phyloP scores from a whole-genome alignment of 352 stramenopile genomes.

The Phytopythium litorale region DNA sequence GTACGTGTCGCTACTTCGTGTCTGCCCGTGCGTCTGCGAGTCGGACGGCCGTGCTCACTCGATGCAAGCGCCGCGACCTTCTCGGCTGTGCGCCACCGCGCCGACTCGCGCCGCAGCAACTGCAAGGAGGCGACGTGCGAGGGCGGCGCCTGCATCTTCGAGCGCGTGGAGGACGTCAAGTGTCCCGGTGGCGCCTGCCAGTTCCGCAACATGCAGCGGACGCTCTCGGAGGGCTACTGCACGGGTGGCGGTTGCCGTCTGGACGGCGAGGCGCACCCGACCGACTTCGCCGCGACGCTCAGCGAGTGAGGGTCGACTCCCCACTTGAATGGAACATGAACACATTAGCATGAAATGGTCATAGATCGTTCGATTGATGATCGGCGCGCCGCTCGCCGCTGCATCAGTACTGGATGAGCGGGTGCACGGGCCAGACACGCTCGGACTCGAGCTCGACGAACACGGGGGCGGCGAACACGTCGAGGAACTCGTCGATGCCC shows the following conservation, averaged over 20 bases:
- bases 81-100: constrained; percentile 6
- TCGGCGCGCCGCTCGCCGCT: neutral
- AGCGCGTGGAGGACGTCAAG: constrained; percentile 22
- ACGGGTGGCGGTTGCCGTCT: constrained; percentile 44
- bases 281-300: constrained; percentile 31
- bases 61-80: constrained; percentile 26
- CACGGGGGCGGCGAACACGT: constrained; percentile 37
- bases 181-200: constrained; percentile 50
- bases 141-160: constrained; percentile 54
- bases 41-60: neutral
- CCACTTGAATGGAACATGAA: neutral
- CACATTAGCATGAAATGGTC: neutral
- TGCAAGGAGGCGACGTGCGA: constrained; percentile 46
- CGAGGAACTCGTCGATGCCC: constrained; percentile 51
- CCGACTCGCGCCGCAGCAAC: constrained; percentile 18
- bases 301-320: constrained; percentile 40
- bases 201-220: constrained; percentile 42
- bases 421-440: constrained; percentile 70
- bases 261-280: constrained; percentile 38
- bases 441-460: constrained; percentile 59
- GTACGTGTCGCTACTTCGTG: constrained; percentile 12
- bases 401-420: constrained; percentile 58
- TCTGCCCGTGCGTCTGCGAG: neutral
- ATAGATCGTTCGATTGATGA: neutral
- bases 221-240: constrained; percentile 52